Evolutionary conservation across 495 filamentous ascomycete species (phyloP), one percentile per base, ranked within the genome.

Genomic region (Chlorociboria aeruginascens): DNA sequence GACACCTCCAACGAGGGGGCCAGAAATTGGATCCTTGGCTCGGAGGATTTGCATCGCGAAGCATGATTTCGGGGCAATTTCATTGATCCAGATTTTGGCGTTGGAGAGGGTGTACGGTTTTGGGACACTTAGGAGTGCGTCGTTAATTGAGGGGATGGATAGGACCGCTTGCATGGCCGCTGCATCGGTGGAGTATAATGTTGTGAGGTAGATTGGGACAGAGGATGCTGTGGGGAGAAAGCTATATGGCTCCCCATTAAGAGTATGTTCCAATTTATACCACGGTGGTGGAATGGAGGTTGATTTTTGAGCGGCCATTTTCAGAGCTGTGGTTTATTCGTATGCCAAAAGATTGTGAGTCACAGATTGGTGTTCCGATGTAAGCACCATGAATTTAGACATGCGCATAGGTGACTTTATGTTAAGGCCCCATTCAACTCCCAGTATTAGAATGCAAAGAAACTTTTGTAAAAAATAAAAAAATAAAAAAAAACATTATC

Each of bases 21-120:
- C 48, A 2, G 32, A 3, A 7, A 32, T 46, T 11, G 51, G 46
- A 12, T 34, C 29, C 12, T 31, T 12, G 4, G 33, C 33, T 6
- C 51, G 20, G 14, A 53, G n/a, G 25, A 40, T 17, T n/a, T 40
- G 48, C n/a, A 49, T 14, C 2, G 41, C 39, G 3, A 48, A 17
- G 11, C 32, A n/a, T 10, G 32, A 37, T 13, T 33, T 31, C 9
- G 20, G 32, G 10, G 44, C 16, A 6, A 41, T 12, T 12, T 42
- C 13, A n/a, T 43, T 44, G 6, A 53, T 45, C 45, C 46, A 53
- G 30, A n/a, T 49, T 33, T 53, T 32, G 29, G 45, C 46, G 25
- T 53, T 13, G 31, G 32, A 8, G n/a, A 44, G 28, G 1, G 45
- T 49, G 51, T 53, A 53, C 6, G 51, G 51, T 3, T 17, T 28